Evolutionary conservation across 1,139 yeast genomes (phyloP), one percentile per base, ranked within the genome.

Genomic region (Meyerozyma athensensis): DNA sequence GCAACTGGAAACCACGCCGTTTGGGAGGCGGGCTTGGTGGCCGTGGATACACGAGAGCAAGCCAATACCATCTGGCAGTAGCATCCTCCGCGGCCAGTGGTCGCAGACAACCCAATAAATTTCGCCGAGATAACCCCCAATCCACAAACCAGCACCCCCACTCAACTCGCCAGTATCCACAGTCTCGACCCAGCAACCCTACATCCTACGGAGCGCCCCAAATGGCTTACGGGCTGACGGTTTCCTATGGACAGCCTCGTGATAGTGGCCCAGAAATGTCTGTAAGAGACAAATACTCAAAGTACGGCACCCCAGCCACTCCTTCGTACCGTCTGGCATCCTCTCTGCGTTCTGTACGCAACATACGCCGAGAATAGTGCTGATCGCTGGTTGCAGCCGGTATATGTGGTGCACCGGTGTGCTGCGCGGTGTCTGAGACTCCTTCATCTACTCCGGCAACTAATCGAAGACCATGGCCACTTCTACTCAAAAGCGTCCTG

Each of bases 1-100:
- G 84, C 42, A 74, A 72, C 45, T 92, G 96, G 95, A 75, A 74
- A 43, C 98, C 98, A 0, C 61, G 90, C 13, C 39, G 54, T 40
- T 60, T 84, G 1, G 90, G 87, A 1, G 92, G 92, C 3, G 90
- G 90, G 0, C 54, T 78, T 12, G 52, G 52, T n/a, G 52, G 52
- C 13, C 43, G 52, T 9, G 43, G 43, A 34, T 45, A 46, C 34
- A 39, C 47, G 3, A 39, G 36, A 36, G 41, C 46, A 5, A 38
- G 43, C 14, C 38, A 41, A 7, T 34, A 34, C 20, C 28, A 28
- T 18, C 32, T 17, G 32, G 32, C 32, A 7, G 20, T 26, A 8
- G 36, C 36, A 5, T 26, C 31, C 2, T 30, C 36, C 3, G 36
- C 36, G 3, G 36, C 36, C 12, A 20, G 21, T 12, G 30, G 31